These are phyloP conservation scores for Cyclocybe cylindracea DNA, from an alignment of 768 basidiomycete species.

Conservation along the genomic window DNA sequence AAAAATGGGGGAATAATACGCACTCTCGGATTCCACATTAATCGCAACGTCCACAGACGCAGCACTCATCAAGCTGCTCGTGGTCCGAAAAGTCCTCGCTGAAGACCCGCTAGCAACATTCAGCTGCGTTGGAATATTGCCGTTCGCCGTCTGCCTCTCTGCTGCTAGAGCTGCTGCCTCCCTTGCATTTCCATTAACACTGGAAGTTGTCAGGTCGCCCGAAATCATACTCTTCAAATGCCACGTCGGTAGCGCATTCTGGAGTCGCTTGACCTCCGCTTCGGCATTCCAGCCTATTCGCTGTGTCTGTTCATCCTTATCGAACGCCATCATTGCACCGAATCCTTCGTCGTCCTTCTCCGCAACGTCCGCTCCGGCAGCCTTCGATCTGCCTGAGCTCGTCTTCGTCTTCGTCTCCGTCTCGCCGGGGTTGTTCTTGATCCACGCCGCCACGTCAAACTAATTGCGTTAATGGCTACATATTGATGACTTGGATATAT, in stretches of 20 bases:
- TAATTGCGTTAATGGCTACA: no score
- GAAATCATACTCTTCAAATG: slow-evolving; percentile 95
- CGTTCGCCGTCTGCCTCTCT: slow-evolving; percentile 50
- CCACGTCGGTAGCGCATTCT: slow-evolving; percentile 94
- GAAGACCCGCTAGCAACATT: slow-evolving; percentile 50
- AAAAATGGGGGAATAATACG: slow-evolving; percentile 24
- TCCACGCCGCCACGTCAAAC: slow-evolving; percentile 86
- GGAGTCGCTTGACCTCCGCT: slow-evolving; percentile 81
- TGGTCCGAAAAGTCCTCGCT: slow-evolving; percentile 23
- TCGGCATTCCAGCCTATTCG: slow-evolving; percentile 76
- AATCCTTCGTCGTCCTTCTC: slow-evolving; percentile 74
- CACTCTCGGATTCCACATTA: slow-evolving; percentile 67
- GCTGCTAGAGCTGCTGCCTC: slow-evolving; percentile 35
- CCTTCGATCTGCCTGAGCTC: slow-evolving; percentile 61
- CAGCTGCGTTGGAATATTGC: slow-evolving; percentile 71
- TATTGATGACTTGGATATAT: no score
- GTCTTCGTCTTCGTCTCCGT: slow-evolving; percentile 59
- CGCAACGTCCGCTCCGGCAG: slow-evolving; percentile 68
- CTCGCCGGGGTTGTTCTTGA: slow-evolving; percentile 73
- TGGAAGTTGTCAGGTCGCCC: slow-evolving; percentile 86
- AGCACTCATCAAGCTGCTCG: slow-evolving; percentile 9
- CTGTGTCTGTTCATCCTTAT: slow-evolving; percentile 81
- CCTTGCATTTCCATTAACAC: slow-evolving; percentile 71
- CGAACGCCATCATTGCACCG: slow-evolving; percentile 84
- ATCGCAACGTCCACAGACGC: slow-evolving; percentile 35